A percentile compares a stretch with the other conserved stretches of the same genome.
Conservation (phyloP, 176 grass and related monocot genomes). For the Musa schizocarpa region DNA sequence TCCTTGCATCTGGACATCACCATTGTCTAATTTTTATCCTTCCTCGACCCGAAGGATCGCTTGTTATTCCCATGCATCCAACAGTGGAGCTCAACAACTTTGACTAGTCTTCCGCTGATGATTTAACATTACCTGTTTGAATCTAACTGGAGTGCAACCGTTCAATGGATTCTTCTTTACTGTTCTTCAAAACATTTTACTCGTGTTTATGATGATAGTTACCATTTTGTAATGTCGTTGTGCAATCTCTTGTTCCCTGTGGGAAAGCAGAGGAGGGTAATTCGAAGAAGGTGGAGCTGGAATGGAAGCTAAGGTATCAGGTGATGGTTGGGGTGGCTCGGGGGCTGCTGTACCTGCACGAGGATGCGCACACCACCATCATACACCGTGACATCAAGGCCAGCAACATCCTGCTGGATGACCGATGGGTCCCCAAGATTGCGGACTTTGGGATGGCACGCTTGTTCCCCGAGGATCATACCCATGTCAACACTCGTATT, state of each 20-base stretch:
- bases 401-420: conserved; percentile 86
- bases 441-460: conserved; percentile 95
- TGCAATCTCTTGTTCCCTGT: not conserved
- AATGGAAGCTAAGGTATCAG: conserved; percentile 58
- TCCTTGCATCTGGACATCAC: too few species aligned
- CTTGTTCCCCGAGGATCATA: conserved; percentile 57
- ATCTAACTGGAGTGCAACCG: too few species aligned
- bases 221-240: not conserved
- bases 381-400: conserved; percentile 99
- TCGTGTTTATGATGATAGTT: not conserved
- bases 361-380: conserved; percentile 90
- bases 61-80: too few species aligned
- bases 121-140: too few species aligned
- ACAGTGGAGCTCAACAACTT: too few species aligned
- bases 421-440: conserved; percentile 79
- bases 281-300: conserved; percentile 36
- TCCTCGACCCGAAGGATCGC: too few species aligned
- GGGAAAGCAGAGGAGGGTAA: conserved; percentile 8
- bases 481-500: conserved; percentile 73
- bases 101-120: too few species aligned
- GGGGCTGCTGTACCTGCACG: conserved; percentile 87
- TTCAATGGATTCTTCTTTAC: too few species aligned
- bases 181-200: too few species aligned
- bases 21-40: too few species aligned
- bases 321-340: conserved; percentile 74